phyloP scores from a whole-genome alignment of 2,329 filamentous ascomycete species.

The Claviceps humidiphila region DNA sequence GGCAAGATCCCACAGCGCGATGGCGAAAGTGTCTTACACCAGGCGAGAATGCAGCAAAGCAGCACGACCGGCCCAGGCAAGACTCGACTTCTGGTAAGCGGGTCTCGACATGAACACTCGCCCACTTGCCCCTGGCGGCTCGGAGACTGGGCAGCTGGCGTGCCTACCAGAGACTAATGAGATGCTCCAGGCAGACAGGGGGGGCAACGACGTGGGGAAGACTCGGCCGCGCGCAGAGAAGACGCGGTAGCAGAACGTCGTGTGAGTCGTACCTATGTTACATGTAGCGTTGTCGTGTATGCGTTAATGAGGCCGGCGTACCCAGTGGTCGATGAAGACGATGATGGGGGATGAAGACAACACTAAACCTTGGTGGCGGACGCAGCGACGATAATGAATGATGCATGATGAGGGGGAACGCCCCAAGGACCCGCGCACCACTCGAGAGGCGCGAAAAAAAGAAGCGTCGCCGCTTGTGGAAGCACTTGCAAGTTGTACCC shows the following conservation, averaged over 20 bases:
- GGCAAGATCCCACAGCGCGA: constrained; percentile 5
- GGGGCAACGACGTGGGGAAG: not conserved
- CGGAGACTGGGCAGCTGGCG: constrained; percentile 3
- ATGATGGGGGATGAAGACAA: not conserved
- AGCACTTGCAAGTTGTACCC: no score
- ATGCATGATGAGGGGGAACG: not conserved
- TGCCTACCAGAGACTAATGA: not conserved
- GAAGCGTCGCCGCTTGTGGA: no score
- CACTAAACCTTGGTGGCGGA: not conserved
- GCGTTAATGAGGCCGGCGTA: not conserved
- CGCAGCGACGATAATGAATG: not conserved
- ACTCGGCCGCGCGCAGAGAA: not conserved
- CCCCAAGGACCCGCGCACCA: not conserved
- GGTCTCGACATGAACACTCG: constrained; percentile 1
- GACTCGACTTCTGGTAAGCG: constrained; percentile 1
- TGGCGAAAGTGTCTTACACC: constrained; percentile 10
- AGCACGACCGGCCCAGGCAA: not conserved
- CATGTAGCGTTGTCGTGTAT: no score
- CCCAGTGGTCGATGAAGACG: not conserved
- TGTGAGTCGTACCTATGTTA: no score
- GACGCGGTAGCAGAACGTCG: not conserved
- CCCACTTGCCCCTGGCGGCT: constrained; percentile 3
- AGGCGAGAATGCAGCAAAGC: constrained; percentile 7
- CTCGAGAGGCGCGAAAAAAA: not conserved
- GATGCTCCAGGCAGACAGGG: not conserved